Percentiles rank a stretch among this genome's conserved stretches.
Evolutionary conservation across 331 rosid species (phyloP).

Genomic region (Pyracantha coccinea): DNA sequence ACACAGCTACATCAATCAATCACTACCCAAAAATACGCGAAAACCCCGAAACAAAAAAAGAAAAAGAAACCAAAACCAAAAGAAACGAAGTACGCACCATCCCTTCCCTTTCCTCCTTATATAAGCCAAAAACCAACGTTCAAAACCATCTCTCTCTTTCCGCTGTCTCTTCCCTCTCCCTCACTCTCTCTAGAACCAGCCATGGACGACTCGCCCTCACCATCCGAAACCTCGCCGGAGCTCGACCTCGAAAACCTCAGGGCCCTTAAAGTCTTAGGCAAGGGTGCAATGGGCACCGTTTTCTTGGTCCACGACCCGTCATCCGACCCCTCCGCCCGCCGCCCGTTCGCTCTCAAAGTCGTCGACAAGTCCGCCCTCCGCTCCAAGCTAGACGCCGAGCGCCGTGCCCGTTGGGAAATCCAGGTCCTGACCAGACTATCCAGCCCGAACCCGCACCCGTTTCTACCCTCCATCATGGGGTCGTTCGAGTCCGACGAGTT

Average conservation of each 20-base stretch:
- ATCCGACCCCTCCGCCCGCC: slow-evolving; percentile 17
- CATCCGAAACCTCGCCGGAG: slow-evolving; percentile 23
- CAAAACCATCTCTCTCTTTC: slow-evolving; percentile 1
- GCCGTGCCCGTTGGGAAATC: slow-evolving; percentile 84
- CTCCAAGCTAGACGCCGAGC: slow-evolving; percentile 55
- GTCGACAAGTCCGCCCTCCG: slow-evolving; percentile 49
- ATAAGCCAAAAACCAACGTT: slow-evolving; percentile 35
- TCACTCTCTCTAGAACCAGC: not conserved
- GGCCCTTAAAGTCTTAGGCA: slow-evolving; percentile 56
- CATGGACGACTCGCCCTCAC: not conserved
- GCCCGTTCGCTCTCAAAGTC: slow-evolving; percentile 66
- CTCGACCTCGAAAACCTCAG: slow-evolving; percentile 42
- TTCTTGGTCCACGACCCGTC: slow-evolving; percentile 50
- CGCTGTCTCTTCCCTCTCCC: not conserved
- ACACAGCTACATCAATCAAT: not conserved
- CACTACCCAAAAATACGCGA: not conserved
- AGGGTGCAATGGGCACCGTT: slow-evolving; percentile 96
- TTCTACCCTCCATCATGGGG: slow-evolving; percentile 57
- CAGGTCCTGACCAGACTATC: slow-evolving; percentile 50
- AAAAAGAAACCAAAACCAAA: not conserved
- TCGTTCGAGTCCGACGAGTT: slow-evolving; percentile 37
- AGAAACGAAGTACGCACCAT: not conserved
- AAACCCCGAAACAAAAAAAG: not conserved
- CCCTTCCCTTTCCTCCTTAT: slow-evolving; percentile 20
- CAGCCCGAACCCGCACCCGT: slow-evolving; percentile 38